Conservation (phyloP, 1,284 basidiomycete genomes). For the Heliocybe sulcata region DNA sequence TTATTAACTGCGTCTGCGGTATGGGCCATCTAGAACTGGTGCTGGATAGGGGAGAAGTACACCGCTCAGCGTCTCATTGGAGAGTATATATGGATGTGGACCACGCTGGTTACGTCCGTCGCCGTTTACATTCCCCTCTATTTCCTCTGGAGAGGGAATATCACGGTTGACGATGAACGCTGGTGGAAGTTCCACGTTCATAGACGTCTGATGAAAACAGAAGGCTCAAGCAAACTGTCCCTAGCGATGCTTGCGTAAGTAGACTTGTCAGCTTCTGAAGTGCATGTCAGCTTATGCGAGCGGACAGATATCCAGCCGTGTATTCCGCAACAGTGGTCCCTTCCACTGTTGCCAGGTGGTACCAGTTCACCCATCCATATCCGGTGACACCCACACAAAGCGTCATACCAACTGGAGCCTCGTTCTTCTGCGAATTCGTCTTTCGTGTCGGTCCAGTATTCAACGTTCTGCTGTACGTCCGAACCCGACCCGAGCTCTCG, state of each 20-base stretch:
- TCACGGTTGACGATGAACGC: conserved; percentile 21
- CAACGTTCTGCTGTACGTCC: conserved; percentile 28
- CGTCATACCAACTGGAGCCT: conserved; percentile 22
- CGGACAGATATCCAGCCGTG: conserved; percentile 20
- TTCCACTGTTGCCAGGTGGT: conserved; percentile 21
- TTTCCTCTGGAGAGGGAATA: conserved; percentile 30
- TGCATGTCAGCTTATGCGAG: neutral
- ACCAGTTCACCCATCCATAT: conserved; percentile 9
- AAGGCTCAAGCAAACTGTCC: conserved; percentile 10
- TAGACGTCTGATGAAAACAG: neutral
- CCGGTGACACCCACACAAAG: conserved; percentile 2
- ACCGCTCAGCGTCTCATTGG: conserved; percentile 24
- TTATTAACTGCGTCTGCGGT: conserved; percentile 5
- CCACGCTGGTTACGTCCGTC: conserved; percentile 26
- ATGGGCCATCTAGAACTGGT: conserved; percentile 27
- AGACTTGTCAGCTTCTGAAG: conserved; percentile 3
- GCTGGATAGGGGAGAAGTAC: conserved; percentile 32
- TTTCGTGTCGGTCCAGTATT: conserved; percentile 26
- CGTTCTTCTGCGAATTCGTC: conserved; percentile 22
- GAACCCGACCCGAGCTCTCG: conserved; percentile 22
- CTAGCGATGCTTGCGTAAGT: conserved; percentile 24
- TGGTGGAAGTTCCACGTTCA: conserved; percentile 29
- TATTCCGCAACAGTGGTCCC: conserved; percentile 21
- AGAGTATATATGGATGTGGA: conserved; percentile 39
- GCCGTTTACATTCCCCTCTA: conserved; percentile 29